Evolutionary conservation across 306 rosid species (phyloP).

Genomic region (Pachyrhizus erosus): DNA sequence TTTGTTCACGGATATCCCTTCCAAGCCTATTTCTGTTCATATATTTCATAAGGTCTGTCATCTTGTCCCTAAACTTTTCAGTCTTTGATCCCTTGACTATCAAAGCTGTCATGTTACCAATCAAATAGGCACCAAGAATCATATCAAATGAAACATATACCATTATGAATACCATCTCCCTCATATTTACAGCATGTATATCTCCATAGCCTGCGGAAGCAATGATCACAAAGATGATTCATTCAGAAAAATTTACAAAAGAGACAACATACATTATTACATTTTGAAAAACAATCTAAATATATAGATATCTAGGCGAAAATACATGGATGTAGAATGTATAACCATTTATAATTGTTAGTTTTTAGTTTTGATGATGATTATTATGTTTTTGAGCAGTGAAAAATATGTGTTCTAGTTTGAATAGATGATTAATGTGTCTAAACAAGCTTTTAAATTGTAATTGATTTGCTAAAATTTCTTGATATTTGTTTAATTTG

Average conservation of each 20-base stretch:
- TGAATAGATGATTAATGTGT: too few relatives aligned
- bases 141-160: constrained; percentile 88
- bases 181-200: constrained; percentile 92
- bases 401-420: too few relatives aligned
- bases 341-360: background rate
- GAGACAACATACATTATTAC: constrained; percentile 26
- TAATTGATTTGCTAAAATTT: too few relatives aligned
- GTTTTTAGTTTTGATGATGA: too few relatives aligned
- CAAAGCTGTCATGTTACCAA: constrained; percentile 98
- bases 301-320: background rate
- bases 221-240: constrained; percentile 30
- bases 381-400: too few relatives aligned
- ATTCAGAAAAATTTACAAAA: constrained; percentile 28
- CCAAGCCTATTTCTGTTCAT: constrained; percentile 93
- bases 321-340: background rate
- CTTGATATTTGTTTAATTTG: too few relatives aligned
- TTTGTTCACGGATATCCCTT: constrained; percentile 84
- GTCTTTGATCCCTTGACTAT: constrained; percentile 99
- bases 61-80: constrained; percentile 89
- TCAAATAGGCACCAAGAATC: constrained; percentile 97
- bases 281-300: background rate
- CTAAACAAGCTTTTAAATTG: too few relatives aligned
- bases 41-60: constrained; percentile 85
- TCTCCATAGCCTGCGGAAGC: constrained; percentile 89
- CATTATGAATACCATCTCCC: constrained; percentile 98